phyloP scores from a whole-genome alignment of 1,284 basidiomycete species.

The Ganoderma lucidum region DNA sequence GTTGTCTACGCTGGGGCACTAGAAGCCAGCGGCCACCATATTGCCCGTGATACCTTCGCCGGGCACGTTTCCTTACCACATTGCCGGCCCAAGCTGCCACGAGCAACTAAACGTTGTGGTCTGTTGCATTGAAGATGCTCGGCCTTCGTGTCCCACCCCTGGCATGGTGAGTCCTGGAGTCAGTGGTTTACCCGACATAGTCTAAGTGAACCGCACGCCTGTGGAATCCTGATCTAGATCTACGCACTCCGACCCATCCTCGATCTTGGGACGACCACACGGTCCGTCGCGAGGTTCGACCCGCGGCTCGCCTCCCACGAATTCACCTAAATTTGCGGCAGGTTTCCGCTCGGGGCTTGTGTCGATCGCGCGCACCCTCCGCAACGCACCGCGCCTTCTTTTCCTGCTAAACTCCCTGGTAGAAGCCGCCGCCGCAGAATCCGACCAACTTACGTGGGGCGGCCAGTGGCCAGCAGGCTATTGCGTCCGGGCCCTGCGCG shows the following conservation, averaged over 20 bases:
- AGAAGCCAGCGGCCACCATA: background rate
- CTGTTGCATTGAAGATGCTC: background rate
- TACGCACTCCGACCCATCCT: background rate
- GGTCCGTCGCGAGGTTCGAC: slow-evolving; percentile 2
- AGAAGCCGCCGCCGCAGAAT: background rate
- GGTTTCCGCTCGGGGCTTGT: slow-evolving; percentile 2
- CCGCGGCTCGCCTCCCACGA: background rate
- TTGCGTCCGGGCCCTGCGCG: slow-evolving; percentile 19
- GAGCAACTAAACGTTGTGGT: background rate
- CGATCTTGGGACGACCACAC: background rate
- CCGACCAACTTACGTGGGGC: slow-evolving; percentile 3
- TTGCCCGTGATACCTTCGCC: slow-evolving; percentile 1
- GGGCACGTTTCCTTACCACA: background rate
- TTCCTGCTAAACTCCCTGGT: slow-evolving; percentile 10
- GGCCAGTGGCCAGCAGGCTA: slow-evolving; percentile 8
- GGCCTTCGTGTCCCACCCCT: slow-evolving; percentile 2
- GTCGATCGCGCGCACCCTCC: background rate
- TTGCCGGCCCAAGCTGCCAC: background rate
- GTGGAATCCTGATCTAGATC: slow-evolving; percentile 7
- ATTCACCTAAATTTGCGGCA: slow-evolving; percentile 2
- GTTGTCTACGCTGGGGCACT: background rate
- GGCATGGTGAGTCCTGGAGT: slow-evolving; percentile 9
- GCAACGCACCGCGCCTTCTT: slow-evolving; percentile 4
- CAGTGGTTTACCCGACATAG: slow-evolving; percentile 2
- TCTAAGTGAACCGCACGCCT: slow-evolving; percentile 7